Percentiles rank a stretch among this genome's conserved stretches.
phyloP scores from a whole-genome alignment of 1,284 basidiomycete species.

The Mycena citricolor region DNA sequence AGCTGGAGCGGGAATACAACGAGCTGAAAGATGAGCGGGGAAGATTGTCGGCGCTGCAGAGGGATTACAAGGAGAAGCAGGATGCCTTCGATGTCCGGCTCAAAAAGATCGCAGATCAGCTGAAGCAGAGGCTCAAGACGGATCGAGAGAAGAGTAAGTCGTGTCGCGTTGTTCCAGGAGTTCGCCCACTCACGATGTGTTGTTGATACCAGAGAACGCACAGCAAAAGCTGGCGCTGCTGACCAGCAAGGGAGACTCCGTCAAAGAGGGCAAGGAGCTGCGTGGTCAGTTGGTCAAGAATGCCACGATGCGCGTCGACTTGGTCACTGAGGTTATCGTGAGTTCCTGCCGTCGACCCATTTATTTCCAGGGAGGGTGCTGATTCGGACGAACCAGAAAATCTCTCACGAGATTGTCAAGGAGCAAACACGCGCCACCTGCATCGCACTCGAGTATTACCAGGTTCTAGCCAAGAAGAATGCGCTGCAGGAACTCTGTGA shows the following conservation, averaged over 20 bases:
- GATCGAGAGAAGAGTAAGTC: conserved; percentile 39
- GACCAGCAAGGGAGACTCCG: conserved; percentile 53
- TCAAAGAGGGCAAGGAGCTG: conserved; percentile 50
- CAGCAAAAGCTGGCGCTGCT: conserved; percentile 38
- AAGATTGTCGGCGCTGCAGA: conserved; percentile 38
- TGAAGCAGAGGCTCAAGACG: conserved; percentile 32
- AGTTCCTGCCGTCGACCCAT: too few species aligned
- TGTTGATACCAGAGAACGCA: conserved; percentile 35
- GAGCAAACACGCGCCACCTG: conserved; percentile 59
- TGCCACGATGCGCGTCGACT: conserved; percentile 53
- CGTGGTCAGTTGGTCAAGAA: conserved; percentile 49
- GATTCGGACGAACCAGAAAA: too few species aligned
- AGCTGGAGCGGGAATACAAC: conserved; percentile 44
- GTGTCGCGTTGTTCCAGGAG: too few species aligned
- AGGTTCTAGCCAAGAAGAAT: conserved; percentile 64
- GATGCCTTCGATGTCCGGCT: conserved; percentile 26
- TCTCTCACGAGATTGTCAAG: conserved; percentile 52
- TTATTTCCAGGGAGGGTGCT: too few species aligned
- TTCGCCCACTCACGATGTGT: conserved; percentile 2
- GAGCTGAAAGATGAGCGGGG: conserved; percentile 40
- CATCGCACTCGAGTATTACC: conserved; percentile 60
- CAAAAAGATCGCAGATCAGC: conserved; percentile 34
- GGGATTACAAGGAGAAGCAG: conserved; percentile 35
- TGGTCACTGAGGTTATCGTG: conserved; percentile 61
- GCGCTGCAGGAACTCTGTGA: conserved; percentile 59